phyloP scores from a whole-genome alignment of 1,139 yeast genomes.

The Diutina rugosa region DNA sequence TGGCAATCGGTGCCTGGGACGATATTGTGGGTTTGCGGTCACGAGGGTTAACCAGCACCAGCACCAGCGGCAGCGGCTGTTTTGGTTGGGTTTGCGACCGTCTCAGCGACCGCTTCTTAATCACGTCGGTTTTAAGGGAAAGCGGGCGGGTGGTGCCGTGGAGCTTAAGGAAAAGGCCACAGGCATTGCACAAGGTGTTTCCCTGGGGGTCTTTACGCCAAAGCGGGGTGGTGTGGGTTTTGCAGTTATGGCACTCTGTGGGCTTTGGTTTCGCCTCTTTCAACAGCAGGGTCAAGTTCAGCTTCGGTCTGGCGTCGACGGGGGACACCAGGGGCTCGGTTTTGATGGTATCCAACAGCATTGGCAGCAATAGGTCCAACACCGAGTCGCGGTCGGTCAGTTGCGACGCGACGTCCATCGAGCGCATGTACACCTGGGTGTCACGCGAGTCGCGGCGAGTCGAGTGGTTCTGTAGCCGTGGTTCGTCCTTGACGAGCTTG shows the following conservation, averaged over 20 bases:
- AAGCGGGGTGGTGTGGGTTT: conserved; percentile 42
- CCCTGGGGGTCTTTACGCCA: conserved; percentile 49
- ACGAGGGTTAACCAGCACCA: neutral
- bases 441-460: neutral
- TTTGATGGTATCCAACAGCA: conserved; percentile 1
- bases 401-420: neutral
- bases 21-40: neutral
- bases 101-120: conserved; percentile 39
- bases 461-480: neutral
- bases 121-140: conserved; percentile 43
- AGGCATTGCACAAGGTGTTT: conserved; percentile 46
- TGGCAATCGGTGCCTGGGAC: conserved; percentile 4
- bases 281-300: neutral
- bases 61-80: neutral
- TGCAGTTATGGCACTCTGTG: conserved; percentile 36
- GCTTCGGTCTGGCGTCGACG: neutral
- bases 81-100: conserved; percentile 7
- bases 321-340: neutral
- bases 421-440: neutral
- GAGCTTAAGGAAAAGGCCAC: conserved; percentile 42
- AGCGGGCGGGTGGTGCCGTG: conserved; percentile 50
- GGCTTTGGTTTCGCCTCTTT: conserved; percentile 3
- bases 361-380: neutral
- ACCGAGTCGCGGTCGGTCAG: neutral
- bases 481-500: neutral